Evolutionary conservation across 768 basidiomycete species (phyloP).

Genomic region (Boletus barrowsii): DNA sequence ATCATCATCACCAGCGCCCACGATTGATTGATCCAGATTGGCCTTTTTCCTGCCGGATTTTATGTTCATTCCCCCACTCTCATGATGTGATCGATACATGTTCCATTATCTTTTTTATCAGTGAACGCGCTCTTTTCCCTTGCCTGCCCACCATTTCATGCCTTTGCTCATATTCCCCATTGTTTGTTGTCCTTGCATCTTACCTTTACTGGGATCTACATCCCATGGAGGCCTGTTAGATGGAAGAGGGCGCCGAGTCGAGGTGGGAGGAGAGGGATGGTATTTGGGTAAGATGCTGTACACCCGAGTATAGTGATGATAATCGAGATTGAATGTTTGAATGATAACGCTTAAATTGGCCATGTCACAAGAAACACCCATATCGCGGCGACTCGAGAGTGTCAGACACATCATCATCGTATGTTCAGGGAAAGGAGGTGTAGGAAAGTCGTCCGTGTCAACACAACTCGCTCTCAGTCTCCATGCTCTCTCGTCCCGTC

Average conservation of each 20-base stretch:
- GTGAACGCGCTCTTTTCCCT: constrained; percentile 17
- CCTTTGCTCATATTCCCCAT: constrained; percentile 25
- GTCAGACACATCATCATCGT: constrained; percentile 90
- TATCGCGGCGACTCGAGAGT: constrained; percentile 64
- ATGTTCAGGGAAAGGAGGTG: constrained; percentile 95
- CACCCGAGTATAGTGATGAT: constrained; percentile 3
- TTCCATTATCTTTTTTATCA: constrained; percentile 23
- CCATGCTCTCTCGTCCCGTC: constrained; percentile 60
- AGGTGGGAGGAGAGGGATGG: constrained; percentile 14
- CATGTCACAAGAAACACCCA: constrained; percentile 49
- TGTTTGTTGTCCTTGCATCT: constrained; percentile 67
- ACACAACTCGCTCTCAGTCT: constrained; percentile 90
- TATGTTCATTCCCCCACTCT: constrained; percentile 22
- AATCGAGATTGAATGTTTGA: background rate
- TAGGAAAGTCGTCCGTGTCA: constrained; percentile 96
- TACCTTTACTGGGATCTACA: constrained; percentile 46
- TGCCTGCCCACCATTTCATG: constrained; percentile 19
- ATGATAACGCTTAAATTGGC: too few relatives aligned
- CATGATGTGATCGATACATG: constrained; percentile 23
- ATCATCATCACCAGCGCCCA: constrained; percentile 33
- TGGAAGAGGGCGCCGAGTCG: constrained; percentile 66
- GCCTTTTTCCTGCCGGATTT: constrained; percentile 22
- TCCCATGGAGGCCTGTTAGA: constrained; percentile 54
- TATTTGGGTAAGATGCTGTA: background rate
- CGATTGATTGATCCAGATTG: constrained; percentile 28